phyloP scores from a whole-genome alignment of 2,329 filamentous ascomycete genomes.

The Chrysoporthe deuterocubensis region DNA sequence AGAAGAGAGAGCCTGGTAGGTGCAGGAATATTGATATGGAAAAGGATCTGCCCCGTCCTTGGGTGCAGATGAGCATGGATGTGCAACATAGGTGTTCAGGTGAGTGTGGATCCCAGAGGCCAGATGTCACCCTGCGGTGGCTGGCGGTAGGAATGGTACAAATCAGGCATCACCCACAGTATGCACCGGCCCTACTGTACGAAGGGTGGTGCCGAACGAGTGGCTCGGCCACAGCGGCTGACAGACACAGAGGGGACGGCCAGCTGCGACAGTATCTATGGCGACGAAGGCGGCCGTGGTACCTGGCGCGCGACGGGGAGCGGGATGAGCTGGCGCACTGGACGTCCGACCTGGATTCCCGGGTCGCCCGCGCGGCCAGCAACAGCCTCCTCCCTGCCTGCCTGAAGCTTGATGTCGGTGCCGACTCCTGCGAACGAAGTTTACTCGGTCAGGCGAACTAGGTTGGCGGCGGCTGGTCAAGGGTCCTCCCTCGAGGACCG shows the following conservation, averaged over 20 bases:
- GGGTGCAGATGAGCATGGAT: slow-evolving; percentile 22
- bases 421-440: slow-evolving; percentile 1
- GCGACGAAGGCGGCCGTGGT: background rate
- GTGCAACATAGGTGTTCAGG: slow-evolving; percentile 11
- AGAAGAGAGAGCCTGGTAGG: slow-evolving; percentile 22
- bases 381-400: background rate
- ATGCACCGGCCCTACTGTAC: slow-evolving; percentile 16
- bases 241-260: slow-evolving; percentile 2
- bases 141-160: slow-evolving; percentile 24
- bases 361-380: background rate
- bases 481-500: background rate
- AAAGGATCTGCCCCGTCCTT: slow-evolving; percentile 26
- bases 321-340: background rate
- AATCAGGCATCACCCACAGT: slow-evolving; percentile 25
- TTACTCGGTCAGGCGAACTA: background rate
- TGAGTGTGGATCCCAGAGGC: slow-evolving; percentile 23
- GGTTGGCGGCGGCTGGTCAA: background rate
- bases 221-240: slow-evolving; percentile 18
- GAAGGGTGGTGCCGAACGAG: background rate
- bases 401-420: background rate
- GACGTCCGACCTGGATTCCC: background rate
- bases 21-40: slow-evolving; percentile 28
- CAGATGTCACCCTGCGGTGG: slow-evolving; percentile 25
- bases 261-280: slow-evolving; percentile 1
- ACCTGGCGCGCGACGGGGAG: background rate